Conservation (phyloP, 1,139 yeast species). For the Diutina siamensis region DNA sequence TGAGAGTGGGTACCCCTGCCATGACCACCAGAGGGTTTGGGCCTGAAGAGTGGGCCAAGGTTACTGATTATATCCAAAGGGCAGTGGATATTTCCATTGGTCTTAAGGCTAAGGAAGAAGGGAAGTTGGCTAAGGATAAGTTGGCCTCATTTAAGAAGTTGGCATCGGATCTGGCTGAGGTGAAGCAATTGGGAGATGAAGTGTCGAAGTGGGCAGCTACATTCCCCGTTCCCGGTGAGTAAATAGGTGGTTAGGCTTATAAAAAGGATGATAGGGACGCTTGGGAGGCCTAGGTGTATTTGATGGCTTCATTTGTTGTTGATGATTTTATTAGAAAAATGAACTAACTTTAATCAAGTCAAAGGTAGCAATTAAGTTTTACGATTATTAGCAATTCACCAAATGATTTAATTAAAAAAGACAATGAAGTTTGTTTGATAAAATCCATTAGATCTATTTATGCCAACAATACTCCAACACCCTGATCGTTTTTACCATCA, state of each 20-base stretch:
- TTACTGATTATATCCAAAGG: constrained; percentile 70
- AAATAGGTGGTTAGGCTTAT: background rate
- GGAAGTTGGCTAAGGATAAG: constrained; percentile 51
- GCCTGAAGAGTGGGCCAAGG: constrained; percentile 72
- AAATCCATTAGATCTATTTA: no score
- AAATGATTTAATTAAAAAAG: no score
- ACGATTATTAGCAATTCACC: no score
- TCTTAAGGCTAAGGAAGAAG: constrained; percentile 49
- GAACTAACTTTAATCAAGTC: no score
- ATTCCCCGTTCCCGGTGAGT: constrained; percentile 76
- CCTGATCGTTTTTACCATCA: no score
- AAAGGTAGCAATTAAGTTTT: no score
- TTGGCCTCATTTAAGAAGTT: constrained; percentile 52
- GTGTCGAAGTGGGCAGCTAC: constrained; percentile 55
- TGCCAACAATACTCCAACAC: no score
- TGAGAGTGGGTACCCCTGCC: constrained; percentile 97
- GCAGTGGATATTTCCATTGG: constrained; percentile 61
- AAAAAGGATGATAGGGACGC: background rate
- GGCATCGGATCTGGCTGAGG: constrained; percentile 48
- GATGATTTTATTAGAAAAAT: no score
- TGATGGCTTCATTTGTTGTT: no score
- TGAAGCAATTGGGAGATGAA: constrained; percentile 48
- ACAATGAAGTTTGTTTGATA: no score
- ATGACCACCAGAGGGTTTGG: constrained; percentile 97
- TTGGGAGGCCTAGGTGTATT: background rate